phyloP scores from a whole-genome alignment of 345 rosid genomes.

The Mallotus nudiflorus region DNA sequence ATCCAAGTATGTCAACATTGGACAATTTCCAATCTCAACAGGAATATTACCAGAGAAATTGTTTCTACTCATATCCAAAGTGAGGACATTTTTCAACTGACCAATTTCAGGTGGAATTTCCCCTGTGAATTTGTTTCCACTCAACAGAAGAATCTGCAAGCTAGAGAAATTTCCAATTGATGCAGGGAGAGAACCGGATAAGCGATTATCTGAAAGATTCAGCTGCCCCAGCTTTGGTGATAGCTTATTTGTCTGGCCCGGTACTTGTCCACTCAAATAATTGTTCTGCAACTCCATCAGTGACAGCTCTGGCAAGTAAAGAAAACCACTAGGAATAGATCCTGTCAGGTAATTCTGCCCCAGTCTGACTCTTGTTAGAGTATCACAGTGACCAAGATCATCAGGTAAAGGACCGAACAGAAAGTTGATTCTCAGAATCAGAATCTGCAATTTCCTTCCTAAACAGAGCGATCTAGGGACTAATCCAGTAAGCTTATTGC shows the following conservation, averaged over 20 bases:
- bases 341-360: slow-evolving; percentile 72
- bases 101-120: slow-evolving; percentile 50
- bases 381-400: slow-evolving; percentile 49
- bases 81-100: slow-evolving; percentile 41
- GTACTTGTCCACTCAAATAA: slow-evolving; percentile 48
- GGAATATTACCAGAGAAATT: slow-evolving; percentile 51
- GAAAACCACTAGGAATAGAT: slow-evolving; percentile 52
- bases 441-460: slow-evolving; percentile 41
- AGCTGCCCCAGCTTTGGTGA: slow-evolving; percentile 49
- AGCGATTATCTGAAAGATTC: slow-evolving; percentile 55
- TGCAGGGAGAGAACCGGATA: slow-evolving; percentile 51
- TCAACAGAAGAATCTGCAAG: slow-evolving; percentile 48
- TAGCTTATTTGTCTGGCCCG: slow-evolving; percentile 36
- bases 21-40: slow-evolving; percentile 48
- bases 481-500: slow-evolving; percentile 68
- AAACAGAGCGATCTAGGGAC: slow-evolving; percentile 52
- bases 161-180: slow-evolving; percentile 56
- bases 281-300: slow-evolving; percentile 64
- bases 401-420: slow-evolving; percentile 66
- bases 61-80: slow-evolving; percentile 57
- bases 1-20: slow-evolving; percentile 57
- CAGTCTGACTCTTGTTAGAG: slow-evolving; percentile 53
- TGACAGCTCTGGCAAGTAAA: slow-evolving; percentile 61
- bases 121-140: slow-evolving; percentile 59
- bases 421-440: slow-evolving; percentile 56